Evolutionary conservation across 2,329 filamentous ascomycete genomes (phyloP).

Genomic region (Dothistroma pini): DNA sequence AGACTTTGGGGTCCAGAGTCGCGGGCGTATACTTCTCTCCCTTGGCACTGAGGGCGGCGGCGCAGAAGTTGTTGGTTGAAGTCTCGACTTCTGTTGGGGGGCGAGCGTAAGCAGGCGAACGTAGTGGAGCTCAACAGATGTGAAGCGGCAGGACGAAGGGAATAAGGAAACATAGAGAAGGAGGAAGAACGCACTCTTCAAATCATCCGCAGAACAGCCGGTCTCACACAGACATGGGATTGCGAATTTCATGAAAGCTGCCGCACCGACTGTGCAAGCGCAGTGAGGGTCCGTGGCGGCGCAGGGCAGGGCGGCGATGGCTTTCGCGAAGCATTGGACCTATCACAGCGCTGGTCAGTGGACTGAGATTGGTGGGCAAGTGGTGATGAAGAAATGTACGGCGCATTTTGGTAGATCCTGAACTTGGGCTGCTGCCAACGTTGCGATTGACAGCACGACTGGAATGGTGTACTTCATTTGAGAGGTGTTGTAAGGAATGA

Average conservation of each 20-base stretch:
- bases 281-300: slow-evolving; percentile 46
- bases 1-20: slow-evolving; percentile 15
- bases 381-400: not conserved
- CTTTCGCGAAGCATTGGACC: slow-evolving; percentile 44
- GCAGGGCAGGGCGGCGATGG: slow-evolving; percentile 49
- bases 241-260: slow-evolving; percentile 39
- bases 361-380: not conserved
- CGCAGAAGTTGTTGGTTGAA: slow-evolving; percentile 25
- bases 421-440: slow-evolving; percentile 2
- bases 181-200: slow-evolving; percentile 36
- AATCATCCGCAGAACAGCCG: slow-evolving; percentile 38
- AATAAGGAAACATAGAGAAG: not conserved
- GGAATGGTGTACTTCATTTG: slow-evolving; percentile 6
- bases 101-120: slow-evolving; percentile 1
- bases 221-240: slow-evolving; percentile 37
- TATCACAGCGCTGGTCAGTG: not conserved
- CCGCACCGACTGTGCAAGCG: slow-evolving; percentile 48
- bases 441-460: not conserved
- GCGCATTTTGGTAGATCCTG: slow-evolving; percentile 7
- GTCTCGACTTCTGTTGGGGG: slow-evolving; percentile 16
- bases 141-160: not conserved
- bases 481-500: not conserved
- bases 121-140: not conserved
- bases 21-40: slow-evolving; percentile 18
- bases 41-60: slow-evolving; percentile 19